These are phyloP conservation scores for Pleurotus djamor DNA, from an alignment of 768 basidiomycete species.

Conservation along the genomic window DNA sequence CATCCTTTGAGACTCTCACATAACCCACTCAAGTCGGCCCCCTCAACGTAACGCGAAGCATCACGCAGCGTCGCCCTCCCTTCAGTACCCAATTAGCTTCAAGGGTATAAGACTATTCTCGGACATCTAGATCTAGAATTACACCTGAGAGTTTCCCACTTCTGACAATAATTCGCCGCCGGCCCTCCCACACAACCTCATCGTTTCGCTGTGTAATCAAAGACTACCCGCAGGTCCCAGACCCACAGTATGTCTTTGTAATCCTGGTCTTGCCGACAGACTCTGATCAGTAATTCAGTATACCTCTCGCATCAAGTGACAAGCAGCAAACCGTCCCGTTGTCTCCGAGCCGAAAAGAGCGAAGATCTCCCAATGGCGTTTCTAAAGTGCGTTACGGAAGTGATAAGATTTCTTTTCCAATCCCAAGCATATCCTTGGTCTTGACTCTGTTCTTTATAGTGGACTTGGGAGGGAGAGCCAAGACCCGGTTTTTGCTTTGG, in stretches of 20 bases:
- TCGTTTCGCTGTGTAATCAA: background rate
- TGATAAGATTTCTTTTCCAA: too few relatives aligned
- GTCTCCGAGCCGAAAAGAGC: too few relatives aligned
- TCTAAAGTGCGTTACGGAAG: too few relatives aligned
- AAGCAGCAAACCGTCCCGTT: background rate
- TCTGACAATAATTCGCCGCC: constrained; percentile 4
- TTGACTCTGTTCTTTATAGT: too few relatives aligned
- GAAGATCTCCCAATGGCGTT: too few relatives aligned
- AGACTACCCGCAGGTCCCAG: background rate
- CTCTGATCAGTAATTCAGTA: background rate
- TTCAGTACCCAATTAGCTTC: background rate
- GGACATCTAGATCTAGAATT: background rate
- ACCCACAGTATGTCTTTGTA: background rate
- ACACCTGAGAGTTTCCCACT: background rate
- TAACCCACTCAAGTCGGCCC: background rate
- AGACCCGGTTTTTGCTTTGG: background rate
- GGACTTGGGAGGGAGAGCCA: background rate
- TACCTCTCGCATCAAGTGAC: background rate
- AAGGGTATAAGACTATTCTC: background rate
- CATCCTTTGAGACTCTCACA: too few relatives aligned
- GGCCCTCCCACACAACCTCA: background rate
- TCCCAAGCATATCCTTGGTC: too few relatives aligned
- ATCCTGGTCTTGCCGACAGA: background rate
- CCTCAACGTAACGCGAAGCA: background rate
- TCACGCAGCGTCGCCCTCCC: background rate